Base-by-base conservation (phyloP, 2,329 filamentous ascomycete species). In the Chalara sp. region DNA sequence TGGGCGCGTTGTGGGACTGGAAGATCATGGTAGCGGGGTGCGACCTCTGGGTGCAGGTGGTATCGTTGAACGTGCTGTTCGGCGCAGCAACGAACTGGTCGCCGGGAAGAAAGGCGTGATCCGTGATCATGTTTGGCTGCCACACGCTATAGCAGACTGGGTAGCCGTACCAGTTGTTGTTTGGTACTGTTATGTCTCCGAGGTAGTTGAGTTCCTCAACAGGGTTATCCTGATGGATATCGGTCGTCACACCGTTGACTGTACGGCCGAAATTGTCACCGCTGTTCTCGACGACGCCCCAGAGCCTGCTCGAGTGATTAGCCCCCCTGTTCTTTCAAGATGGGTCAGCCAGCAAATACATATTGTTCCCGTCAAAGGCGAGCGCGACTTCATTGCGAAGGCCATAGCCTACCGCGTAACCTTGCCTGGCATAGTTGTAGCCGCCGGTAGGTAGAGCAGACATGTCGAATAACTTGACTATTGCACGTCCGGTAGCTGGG, bases 181-280 rank as follows among this genome's bases (percentile, higher is more conserved):
- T 50, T 10, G 59, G 62, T 0, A 56, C 56, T 10, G 65, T 60
- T 2, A 13, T 48, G 37, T 59, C 59, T 3, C 86, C 85, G 53
- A 86, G 79, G 64, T 80, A 87, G 66, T 89, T 89, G 64, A 90
- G 67, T 66, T 89, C 83, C 62, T 89, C 86, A 12, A 76, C 86
- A 0, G 86, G 86, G 60, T 89, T 89, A 59, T 86, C 73, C 53
- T 79, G 66, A 57, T 86, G 81, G 44, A 87, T 76, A 53, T 86
- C 81, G n/a, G 72, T 57, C 7, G 76, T 77, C 45, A 74, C 67
- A 32, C 85, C 74, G 11, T n/a, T n/a, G n/a, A n/a, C n/a, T n/a
- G n/a, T n/a, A n/a, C n/a, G n/a, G n/a, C n/a, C n/a, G 2, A n/a
- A 84, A 66, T 89, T 89, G 66, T 89, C 86, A 6, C 89, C 83